Evolutionary conservation across 2,329 filamentous ascomycete genomes (phyloP), one percentile per base, ranked within the genome.

Genomic region (Fusarium sterilihyphosum): DNA sequence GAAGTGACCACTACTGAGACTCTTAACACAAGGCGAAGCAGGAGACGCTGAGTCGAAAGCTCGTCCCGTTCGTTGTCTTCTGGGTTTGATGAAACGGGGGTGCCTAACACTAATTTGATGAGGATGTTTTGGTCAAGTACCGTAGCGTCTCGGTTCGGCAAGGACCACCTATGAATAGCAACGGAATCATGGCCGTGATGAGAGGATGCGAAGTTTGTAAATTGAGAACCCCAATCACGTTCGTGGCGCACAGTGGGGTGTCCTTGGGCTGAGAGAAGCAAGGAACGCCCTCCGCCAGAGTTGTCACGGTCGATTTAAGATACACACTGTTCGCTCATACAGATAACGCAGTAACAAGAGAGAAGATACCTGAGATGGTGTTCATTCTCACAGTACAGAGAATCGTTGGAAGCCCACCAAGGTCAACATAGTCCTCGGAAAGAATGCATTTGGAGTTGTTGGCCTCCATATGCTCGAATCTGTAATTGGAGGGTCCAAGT

Each of bases 21-120:
- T 57, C 24, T 54, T 59, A 52, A 74, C 41, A 61, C 61, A 73
- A 57, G 73, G 60, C 68, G 41, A 73, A 73, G 66, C 57, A 70
- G 61, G 60, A 68, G 70, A 65, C 65, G 33, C 62, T 47, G 67
- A 72, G 43, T 52, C 52, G 38, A 40, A 57, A 72, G 59, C 63
- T 52, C 43, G 33, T 74, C 67, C 54, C 54, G 38, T 41, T 65
- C 14, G 29, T 38, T 43, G 37, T 26, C 52, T 11, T 53, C 50
- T 56, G 26, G 43, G 40, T 33, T 49, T 58, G 47, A 57, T 64
- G 50, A 56, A 59, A 31, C 38, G 50, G 49, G 46, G n/a, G 31
- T 47, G 53, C 46, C 49, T 59, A 68, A 62, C 54, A 49, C 66
- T 47, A 52, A 38, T 56, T 57, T 46, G 61, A 60, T 46, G 56